Base-by-base conservation (phyloP, 805 yeast species). In the Wickerhamiella azyma region DNA sequence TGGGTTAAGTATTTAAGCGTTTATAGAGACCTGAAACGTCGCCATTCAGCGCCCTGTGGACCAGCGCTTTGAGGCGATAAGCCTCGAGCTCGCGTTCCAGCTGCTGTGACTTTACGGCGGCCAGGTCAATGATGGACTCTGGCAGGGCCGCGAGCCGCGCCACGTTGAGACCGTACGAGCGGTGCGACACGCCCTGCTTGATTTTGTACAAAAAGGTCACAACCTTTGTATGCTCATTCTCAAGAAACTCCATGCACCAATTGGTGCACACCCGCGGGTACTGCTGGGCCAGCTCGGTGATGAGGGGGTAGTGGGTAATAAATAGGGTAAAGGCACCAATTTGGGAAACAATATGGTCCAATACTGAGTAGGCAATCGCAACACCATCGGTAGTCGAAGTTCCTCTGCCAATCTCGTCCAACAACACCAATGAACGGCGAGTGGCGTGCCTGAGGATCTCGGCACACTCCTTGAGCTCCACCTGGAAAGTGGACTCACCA, bases 401-500 rank as follows among this genome's bases (percentile, higher is more conserved):
- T 2, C 92, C 92, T 42, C 88, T 64, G 2, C 94, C 94, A 37
- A 82, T 73, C 53, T 82, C 94, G 58, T 82, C 94, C 39, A 82
- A 62, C 1, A 82, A 62, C 2, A 83, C 75, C 46, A 82, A 64
- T 1, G 85, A 79, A 21, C 68, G 66, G 2, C 65, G 55, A 2
- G 76, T 70, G 40, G 81, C 74, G 3, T 63, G 53, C 5, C 65
- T 55, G 43, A 82, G 57, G 18, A 82, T 81, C 26, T 70, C 66
- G 32, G 72, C 66, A 54, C 85, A 78, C 53, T 83, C 88, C 32
- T 66, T 63, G 69, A 82, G 70, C 57, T 82, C 94, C 13, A 79
- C 77, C 77, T 79, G 79, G 58, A 88, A 86, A 0, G 95, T 86
- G 0, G 94, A 83, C 54, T 82, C 76, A 2, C 92, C 89, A 18